These are phyloP conservation scores for Juncus inflexus DNA, from an alignment of 176 grass and related monocot genomes.

Conservation along the genomic window DNA sequence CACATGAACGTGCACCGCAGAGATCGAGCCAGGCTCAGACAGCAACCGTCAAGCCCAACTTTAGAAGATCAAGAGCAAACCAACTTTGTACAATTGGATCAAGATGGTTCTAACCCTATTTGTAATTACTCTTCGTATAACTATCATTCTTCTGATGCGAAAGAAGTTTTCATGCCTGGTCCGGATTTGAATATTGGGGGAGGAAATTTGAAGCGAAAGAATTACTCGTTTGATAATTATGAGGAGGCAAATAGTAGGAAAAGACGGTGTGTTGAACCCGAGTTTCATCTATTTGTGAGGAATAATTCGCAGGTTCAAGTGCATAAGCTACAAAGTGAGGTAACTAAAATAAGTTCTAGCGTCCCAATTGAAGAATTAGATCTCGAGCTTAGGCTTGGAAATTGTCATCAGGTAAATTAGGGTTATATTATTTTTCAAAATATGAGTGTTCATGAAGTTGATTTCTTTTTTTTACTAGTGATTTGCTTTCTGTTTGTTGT, in stretches of 20 bases:
- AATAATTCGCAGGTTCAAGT: slow-evolving; percentile 12
- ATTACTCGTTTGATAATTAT: slow-evolving; percentile 4
- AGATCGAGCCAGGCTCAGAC: slow-evolving; percentile 66
- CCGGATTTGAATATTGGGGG: slow-evolving; percentile 8
- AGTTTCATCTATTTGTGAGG: slow-evolving; percentile 27
- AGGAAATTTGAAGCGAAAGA: slow-evolving; percentile 20
- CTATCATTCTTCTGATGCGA: slow-evolving; percentile 16
- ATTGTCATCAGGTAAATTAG: slow-evolving; percentile 20
- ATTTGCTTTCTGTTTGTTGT: slow-evolving; percentile 6
- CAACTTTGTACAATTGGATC: slow-evolving; percentile 2
- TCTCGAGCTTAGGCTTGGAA: slow-evolving; percentile 73
- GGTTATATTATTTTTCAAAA: slow-evolving; percentile 17
- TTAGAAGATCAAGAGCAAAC: slow-evolving; percentile 10
- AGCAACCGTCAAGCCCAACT: slow-evolving; percentile 10
- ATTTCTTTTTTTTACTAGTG: background rate
- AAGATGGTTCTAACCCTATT: slow-evolving; percentile 27
- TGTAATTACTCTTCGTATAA: slow-evolving; percentile 1
- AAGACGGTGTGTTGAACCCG: slow-evolving; percentile 30
- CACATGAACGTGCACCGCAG: slow-evolving; percentile 99
- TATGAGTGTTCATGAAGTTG: background rate
- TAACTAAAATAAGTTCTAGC: slow-evolving; percentile 29
- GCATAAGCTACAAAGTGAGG: slow-evolving; percentile 37
- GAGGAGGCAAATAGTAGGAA: slow-evolving; percentile 18
- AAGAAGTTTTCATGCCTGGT: slow-evolving; percentile 15
- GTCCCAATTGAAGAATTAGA: slow-evolving; percentile 41